Evolutionary conservation across 2,329 filamentous ascomycete species (phyloP), one percentile per base, ranked within the genome.

Genomic region (Cercospora canescens): DNA sequence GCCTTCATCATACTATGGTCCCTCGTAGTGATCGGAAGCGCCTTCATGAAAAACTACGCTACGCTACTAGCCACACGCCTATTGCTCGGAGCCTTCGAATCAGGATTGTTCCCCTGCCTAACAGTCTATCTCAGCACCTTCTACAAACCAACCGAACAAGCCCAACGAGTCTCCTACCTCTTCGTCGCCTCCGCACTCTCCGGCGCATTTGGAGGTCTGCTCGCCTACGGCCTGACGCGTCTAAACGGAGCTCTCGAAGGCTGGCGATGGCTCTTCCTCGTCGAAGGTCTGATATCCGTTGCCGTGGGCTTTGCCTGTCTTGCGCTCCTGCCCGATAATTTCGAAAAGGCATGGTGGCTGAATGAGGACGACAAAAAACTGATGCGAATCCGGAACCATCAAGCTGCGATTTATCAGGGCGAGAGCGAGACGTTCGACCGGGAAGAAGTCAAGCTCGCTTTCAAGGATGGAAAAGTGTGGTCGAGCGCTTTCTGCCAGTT

Each of bases 391-490:
- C 79, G 84, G 2, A 81, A 85, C 16, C n/a, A n/a, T n/a, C n/a
- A n/a, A n/a, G n/a, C n/a, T n/a, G 77, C 78, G n/a, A 80, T 81
- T 0, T 82, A 89, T 70, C 79, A 83, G 1, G 80, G 81, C 0
- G 78, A 81, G 54, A 63, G 24, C 11, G 60, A 69, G 26, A 35
- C 62, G 41, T 85, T 88, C 68, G 82, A 86, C 70, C 86, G 84
- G 78, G 76, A 79, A 9, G 91, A 94, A 72, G 89, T 92, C 74
- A 80, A 83, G 68, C 85, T 85, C 63, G 90, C 88, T 0, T 86
- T 91, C 65, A 84, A 82, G 68, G 91, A 94, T 77, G 92, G 90
- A 89, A 92, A 90, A 74, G 86, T 92, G n/a, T 92, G 88, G 83
- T 79, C 84, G 1, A 92, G 92, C 74, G 89, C 84, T 68, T 76